Percentiles rank a stretch among this genome's conserved stretches.
Conservation (phyloP, 345 rosid genomes). For the Gossypium stocksii region DNA sequence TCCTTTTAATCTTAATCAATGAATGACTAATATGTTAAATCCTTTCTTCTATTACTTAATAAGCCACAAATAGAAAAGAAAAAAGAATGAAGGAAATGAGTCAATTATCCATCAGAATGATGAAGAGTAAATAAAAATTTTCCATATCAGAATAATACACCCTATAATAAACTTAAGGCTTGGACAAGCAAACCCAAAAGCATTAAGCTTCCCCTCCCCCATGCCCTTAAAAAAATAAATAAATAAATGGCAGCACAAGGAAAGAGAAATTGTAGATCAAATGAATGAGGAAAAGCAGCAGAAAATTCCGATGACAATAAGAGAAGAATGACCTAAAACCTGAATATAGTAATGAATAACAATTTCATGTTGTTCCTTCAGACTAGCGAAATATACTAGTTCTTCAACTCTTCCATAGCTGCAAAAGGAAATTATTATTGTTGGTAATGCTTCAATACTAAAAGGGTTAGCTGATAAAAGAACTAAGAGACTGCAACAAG, state of each 20-base stretch:
- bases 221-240: not conserved
- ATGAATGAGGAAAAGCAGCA: constrained; percentile 1
- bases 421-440: constrained; percentile 18
- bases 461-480: constrained; percentile 1
- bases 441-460: constrained; percentile 2
- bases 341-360: constrained; percentile 86
- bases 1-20: not conserved
- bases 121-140: not conserved
- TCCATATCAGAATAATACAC: not conserved
- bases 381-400: constrained; percentile 87
- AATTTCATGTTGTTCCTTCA: constrained; percentile 91
- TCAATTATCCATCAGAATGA: not conserved
- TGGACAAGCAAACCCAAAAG: not conserved
- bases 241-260: not conserved
- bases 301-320: not conserved
- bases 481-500: not conserved
- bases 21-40: not conserved
- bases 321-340: constrained; percentile 34
- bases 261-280: constrained; percentile 5
- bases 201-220: not conserved
- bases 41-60: constrained; percentile 1
- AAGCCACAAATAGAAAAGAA: not conserved
- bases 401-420: constrained; percentile 98
- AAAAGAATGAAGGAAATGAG: not conserved
- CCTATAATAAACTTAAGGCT: not conserved